These are phyloP conservation scores for Kwoniella shivajii DNA, from an alignment of 1,284 basidiomycete genomes.

Conservation along the genomic window DNA sequence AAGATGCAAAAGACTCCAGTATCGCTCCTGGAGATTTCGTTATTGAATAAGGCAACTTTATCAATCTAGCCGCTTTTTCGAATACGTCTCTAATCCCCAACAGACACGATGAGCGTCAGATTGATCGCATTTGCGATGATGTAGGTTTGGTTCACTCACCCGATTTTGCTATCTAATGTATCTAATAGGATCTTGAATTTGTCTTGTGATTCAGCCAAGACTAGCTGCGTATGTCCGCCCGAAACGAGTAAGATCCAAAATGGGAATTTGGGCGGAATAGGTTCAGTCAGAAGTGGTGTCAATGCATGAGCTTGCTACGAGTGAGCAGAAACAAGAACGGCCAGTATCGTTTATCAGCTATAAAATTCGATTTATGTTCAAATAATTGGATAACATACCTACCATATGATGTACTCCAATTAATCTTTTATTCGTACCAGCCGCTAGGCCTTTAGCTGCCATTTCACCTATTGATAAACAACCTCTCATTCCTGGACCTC, in stretches of 20 bases:
- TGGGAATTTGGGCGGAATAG: slow-evolving; percentile 68
- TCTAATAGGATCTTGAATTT: slow-evolving; percentile 73
- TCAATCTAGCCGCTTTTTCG: slow-evolving; percentile 74
- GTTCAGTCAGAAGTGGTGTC: slow-evolving; percentile 72
- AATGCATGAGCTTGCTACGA: slow-evolving; percentile 88
- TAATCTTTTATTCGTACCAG: slow-evolving; percentile 72
- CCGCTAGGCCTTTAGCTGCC: slow-evolving; percentile 78
- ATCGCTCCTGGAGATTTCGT: slow-evolving; percentile 69
- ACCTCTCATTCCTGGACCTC: slow-evolving; percentile 83
- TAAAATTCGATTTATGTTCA: not conserved
- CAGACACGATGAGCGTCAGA: not conserved
- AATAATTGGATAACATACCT: slow-evolving; percentile 22
- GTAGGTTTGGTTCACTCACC: slow-evolving; percentile 46
- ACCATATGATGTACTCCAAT: slow-evolving; percentile 96
- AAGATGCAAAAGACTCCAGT: slow-evolving; percentile 65
- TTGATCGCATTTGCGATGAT: not conserved
- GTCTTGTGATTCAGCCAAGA: slow-evolving; percentile 66
- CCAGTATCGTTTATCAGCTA: not conserved
- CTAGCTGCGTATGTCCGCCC: slow-evolving; percentile 85
- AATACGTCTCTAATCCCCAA: slow-evolving; percentile 60
- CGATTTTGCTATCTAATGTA: slow-evolving; percentile 75
- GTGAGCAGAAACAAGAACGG: not conserved
- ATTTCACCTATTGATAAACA: slow-evolving; percentile 76
- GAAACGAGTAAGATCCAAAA: slow-evolving; percentile 85
- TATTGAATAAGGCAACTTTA: slow-evolving; percentile 66